Percentiles rank a stretch among this genome's conserved stretches.
Evolutionary conservation across 225 moss, liverwort and hornwort species (phyloP).

Genomic region (Physcomitrellopsis africana): DNA sequence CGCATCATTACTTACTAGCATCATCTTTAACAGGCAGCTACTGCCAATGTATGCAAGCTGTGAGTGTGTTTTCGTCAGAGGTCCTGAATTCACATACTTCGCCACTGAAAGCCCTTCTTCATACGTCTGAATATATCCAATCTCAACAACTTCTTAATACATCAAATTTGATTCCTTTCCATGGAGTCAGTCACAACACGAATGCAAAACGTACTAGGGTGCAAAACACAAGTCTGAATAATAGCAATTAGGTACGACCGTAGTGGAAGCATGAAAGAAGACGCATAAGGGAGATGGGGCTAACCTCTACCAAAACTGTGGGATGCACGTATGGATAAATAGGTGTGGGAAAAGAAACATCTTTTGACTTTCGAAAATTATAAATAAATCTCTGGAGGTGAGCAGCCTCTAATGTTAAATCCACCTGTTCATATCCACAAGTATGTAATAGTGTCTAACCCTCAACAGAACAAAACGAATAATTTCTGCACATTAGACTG

Average conservation of each 20-base stretch:
- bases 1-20: constrained; percentile 50
- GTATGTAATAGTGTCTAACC: neutral
- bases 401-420: constrained; percentile 80
- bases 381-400: constrained; percentile 79
- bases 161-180: neutral
- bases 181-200: neutral
- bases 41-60: constrained; percentile 76
- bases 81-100: constrained; percentile 60
- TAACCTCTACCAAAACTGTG: constrained; percentile 79
- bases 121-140: constrained; percentile 60
- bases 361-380: constrained; percentile 71
- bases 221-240: neutral
- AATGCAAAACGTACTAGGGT: neutral
- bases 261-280: neutral
- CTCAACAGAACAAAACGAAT: neutral
- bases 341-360: constrained; percentile 71
- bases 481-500: neutral
- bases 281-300: constrained; percentile 1
- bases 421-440: constrained; percentile 51
- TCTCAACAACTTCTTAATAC: constrained; percentile 25
- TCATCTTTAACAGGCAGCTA: constrained; percentile 72
- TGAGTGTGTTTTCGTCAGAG: constrained; percentile 54
- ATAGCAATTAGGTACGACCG: neutral
- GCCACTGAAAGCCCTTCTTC: constrained; percentile 82
- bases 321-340: constrained; percentile 85